Evolutionary conservation across 805 yeast species (phyloP).

Genomic region (Spathaspora gorwiae): DNA sequence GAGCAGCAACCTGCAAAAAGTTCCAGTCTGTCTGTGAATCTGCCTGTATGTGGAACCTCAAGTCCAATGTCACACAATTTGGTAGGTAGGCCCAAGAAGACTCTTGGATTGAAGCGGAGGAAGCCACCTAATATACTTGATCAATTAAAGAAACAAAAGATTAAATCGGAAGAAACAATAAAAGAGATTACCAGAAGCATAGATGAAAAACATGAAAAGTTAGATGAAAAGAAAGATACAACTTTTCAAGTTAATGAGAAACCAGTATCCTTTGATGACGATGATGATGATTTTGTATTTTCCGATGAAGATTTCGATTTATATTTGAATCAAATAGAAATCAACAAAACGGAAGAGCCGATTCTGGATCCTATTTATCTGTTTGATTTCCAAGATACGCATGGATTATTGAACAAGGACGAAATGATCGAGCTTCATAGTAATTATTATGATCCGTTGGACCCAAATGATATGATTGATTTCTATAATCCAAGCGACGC

Average conservation of each 20-base stretch:
- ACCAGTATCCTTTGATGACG: slow-evolving; percentile 10
- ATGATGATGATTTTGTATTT: slow-evolving; percentile 16
- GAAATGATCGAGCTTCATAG: slow-evolving; percentile 40
- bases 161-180: background rate
- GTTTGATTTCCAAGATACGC: slow-evolving; percentile 17
- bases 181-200: background rate
- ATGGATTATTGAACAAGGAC: slow-evolving; percentile 37
- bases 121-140: slow-evolving; percentile 10
- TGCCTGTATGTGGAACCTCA: too few relatives aligned
- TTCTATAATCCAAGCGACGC: slow-evolving; percentile 14
- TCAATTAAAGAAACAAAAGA: slow-evolving; percentile 10
- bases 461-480: slow-evolving; percentile 11
- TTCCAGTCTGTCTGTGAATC: background rate
- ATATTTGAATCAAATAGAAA: slow-evolving; percentile 6
- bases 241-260: background rate
- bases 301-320: slow-evolving; percentile 20
- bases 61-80: background rate
- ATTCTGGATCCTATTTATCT: background rate
- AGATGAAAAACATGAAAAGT: background rate
- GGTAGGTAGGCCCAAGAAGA: slow-evolving; percentile 4
- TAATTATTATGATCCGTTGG: slow-evolving; percentile 26
- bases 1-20: background rate
- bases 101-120: slow-evolving; percentile 13
- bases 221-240: background rate
- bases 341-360: background rate